Evolutionary conservation across 495 filamentous ascomycete genomes (phyloP).

Genomic region (Coniosporium apollinis): DNA sequence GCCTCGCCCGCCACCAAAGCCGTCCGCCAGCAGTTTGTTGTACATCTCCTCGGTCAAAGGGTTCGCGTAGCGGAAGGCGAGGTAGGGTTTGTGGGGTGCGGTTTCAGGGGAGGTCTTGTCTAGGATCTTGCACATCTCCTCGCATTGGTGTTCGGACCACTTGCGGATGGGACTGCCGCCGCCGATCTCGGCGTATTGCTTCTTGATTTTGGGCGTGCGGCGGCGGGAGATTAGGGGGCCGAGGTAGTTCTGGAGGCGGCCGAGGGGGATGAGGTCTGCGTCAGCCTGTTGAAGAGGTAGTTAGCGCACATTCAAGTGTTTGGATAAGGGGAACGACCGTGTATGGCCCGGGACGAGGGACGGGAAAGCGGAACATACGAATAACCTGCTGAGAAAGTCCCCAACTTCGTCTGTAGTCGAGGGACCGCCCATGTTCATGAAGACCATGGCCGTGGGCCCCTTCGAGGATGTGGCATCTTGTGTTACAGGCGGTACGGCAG

Average conservation of each 20-base stretch:
- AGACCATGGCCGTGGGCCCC: slow-evolving; percentile 85
- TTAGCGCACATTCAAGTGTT: not conserved
- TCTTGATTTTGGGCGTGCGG: slow-evolving; percentile 85
- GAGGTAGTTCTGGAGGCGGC: slow-evolving; percentile 77
- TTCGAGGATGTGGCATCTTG: slow-evolving; percentile 46
- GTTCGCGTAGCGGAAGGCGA: slow-evolving; percentile 93
- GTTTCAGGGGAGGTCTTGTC: slow-evolving; percentile 81
- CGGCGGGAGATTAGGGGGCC: slow-evolving; percentile 72
- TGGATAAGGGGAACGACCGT: not conserved
- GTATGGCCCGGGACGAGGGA: not conserved
- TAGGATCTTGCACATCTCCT: slow-evolving; percentile 89
- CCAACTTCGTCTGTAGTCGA: slow-evolving; percentile 76
- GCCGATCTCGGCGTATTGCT: slow-evolving; percentile 89
- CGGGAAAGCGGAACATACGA: slow-evolving; percentile 38
- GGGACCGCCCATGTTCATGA: slow-evolving; percentile 98
- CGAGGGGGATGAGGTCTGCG: slow-evolving; percentile 89
- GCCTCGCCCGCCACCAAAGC: slow-evolving; percentile 71
- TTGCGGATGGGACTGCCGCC: slow-evolving; percentile 94
- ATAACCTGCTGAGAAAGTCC: slow-evolving; percentile 82
- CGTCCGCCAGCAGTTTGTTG: slow-evolving; percentile 60
- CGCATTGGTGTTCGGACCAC: slow-evolving; percentile 89
- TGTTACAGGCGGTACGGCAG: slow-evolving; percentile 52
- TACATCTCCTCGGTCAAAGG: slow-evolving; percentile 94
- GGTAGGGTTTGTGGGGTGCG: slow-evolving; percentile 94
- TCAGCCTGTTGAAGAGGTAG: slow-evolving; percentile 49